A percentile compares a stretch with the other conserved stretches of the same genome.
Conservation (phyloP, 306 rosid genomes). For the Cucumis sativus region DNA sequence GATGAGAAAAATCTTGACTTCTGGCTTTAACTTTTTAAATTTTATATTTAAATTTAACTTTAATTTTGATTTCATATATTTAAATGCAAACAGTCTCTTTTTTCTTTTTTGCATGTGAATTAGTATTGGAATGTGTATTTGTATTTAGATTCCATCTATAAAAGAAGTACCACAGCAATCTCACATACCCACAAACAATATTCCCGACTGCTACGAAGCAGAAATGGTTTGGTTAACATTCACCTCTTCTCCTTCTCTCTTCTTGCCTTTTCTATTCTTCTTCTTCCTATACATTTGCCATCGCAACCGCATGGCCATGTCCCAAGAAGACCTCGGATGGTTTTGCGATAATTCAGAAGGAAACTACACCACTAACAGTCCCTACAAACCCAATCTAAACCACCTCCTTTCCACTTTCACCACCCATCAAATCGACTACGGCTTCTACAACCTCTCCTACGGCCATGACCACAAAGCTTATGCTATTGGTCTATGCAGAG, state of each 20-base stretch:
- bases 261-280: background rate
- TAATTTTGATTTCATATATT: too few relatives aligned
- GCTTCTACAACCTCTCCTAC: constrained; percentile 26
- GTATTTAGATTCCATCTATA: too few relatives aligned
- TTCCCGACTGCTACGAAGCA: too few relatives aligned
- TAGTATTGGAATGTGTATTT: too few relatives aligned
- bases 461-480: constrained; percentile 4
- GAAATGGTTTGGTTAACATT: background rate
- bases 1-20: too few relatives aligned
- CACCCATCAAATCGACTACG: constrained; percentile 7
- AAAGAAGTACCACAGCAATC: too few relatives aligned
- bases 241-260: background rate
- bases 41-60: too few relatives aligned
- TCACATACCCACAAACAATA: too few relatives aligned
- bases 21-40: too few relatives aligned
- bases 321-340: background rate
- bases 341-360: background rate
- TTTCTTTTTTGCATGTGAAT: too few relatives aligned
- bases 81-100: too few relatives aligned
- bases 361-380: constrained; percentile 18
- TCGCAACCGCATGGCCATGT: background rate
- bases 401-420: constrained; percentile 32
- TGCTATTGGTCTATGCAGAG: background rate
- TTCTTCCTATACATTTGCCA: too few relatives aligned
- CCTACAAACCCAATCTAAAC: constrained; percentile 33